Base-by-base conservation (phyloP, 345 rosid species). In the Kernera saxatilis region DNA sequence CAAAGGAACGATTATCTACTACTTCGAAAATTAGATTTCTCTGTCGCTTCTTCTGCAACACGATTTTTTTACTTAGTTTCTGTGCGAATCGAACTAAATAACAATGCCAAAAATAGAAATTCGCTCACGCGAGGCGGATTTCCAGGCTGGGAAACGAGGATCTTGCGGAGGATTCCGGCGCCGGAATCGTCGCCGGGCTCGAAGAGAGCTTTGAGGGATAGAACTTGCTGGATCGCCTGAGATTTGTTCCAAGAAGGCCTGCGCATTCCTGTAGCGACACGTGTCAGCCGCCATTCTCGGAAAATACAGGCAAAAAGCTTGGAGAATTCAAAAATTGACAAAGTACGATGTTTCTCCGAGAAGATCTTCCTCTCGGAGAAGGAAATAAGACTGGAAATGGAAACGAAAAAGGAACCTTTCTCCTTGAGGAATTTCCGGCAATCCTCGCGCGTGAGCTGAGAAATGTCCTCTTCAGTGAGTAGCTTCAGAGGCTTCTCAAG, bases 221-320 rank as follows among this genome's bases (percentile, higher is more conserved):
- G 67, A 27, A 92, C 98, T 78, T 92, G 98, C 83, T 92, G 96
- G 87, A 92, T 87, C 84, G 98, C 98, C 80, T 92, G 98, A 55
- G 98, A 92, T 78, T 92, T 89, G 87, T 92, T 92, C 98, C 98
- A 92, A 4, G 98, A 92, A 18, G 98, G 98, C 44, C 91, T 81
- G 12, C 98, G 87, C 98, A 92, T 92, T 82, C 98, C 96, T 92
- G 90, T 67, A 10, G 39, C 49, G 78, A 77, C 89, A 83, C 89
- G 85, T 84, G 83, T 76, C 79, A 76, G 67, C 69, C 74, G 67
- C 75, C 80, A 60, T 57, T 64, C 64, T 53, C 70, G 40, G 21
- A 8, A 5, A 6, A 35, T 13, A 10, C 0, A 33, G n/a, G 9
- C 6, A 8, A 12, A 2, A 26, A 72, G 40, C 64, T 59, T 36